Evolutionary conservation across 208 protist species (phyloP), one percentile per base, ranked within the genome.

Genomic region (Wallacemonas sp.): DNA sequence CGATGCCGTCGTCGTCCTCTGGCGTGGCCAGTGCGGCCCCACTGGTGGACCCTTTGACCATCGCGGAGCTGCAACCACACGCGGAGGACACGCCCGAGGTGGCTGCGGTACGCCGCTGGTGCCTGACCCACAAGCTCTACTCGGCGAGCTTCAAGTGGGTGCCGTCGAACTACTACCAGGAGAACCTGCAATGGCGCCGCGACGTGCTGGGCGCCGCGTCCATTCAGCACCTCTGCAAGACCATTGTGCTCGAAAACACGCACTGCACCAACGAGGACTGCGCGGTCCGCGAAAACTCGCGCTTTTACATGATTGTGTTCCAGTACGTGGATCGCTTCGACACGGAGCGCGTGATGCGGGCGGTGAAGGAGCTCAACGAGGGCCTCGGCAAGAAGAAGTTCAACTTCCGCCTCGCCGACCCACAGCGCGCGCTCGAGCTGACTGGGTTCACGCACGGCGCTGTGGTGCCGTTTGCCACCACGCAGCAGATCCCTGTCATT

Each of bases 191-290:
- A 67, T 92, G 89, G 81, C 79, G 93, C 8, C 82, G 89, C 33
- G 84, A 97, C 50, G 71, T 83, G 23, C 79, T 97, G 31, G 48
- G 62, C 3, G 88, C 91, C 0, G 76, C 84, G 18, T 84, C 82
- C 36, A 91, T 94, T 57, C 76, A 85, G 7, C 82, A 96, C 54
- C 64, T 98, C 18, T 98, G 94, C 81, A 98, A 98, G 65, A 93
- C 92, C 0, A 95, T 98, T 52, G 57, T 98, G 8, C 67, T 98
- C 57, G 90, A 96, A 68, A 98, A 98, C 75, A 96, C 94, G 18
- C 86, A 96, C 67, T 98, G 90, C 73, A 76, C 74, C 5, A 39
- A 81, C 23, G 49, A 11, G 4, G 88, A 94, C 66, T 95, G 87
- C 65, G 62, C 48, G 14, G 74, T 88, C 10, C 76, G 70, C 3